Conservation (phyloP, 2,329 filamentous ascomycete genomes). For the Drechslerella dactyloides region DNA sequence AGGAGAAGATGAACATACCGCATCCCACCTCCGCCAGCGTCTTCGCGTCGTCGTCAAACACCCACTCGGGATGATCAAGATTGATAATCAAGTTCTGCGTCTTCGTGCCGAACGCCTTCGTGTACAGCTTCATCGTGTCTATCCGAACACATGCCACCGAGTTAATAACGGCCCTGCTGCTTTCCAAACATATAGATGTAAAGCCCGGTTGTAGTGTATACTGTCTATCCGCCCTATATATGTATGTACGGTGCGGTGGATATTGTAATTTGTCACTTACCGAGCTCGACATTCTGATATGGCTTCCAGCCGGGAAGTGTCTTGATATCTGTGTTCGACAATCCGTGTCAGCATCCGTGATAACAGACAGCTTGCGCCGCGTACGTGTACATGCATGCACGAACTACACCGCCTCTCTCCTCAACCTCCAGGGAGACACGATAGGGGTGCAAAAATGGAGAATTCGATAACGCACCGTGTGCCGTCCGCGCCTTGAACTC, state of each 20-base stretch:
- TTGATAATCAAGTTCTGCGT: constrained; percentile 56
- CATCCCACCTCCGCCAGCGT: constrained; percentile 54
- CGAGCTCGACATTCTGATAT: constrained; percentile 47
- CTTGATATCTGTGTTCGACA: constrained; percentile 39
- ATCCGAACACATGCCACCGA: neutral
- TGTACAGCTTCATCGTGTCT: constrained; percentile 55
- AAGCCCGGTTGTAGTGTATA: neutral
- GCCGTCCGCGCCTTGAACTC: constrained; percentile 53
- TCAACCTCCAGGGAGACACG: neutral
- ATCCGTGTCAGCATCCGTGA: neutral
- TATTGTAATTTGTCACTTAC: too few relatives aligned
- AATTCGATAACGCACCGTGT: constrained; percentile 41
- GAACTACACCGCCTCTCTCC: neutral
- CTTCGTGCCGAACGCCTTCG: constrained; percentile 55
- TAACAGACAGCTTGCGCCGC: neutral
- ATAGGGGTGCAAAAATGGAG: too few relatives aligned
- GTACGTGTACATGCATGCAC: neutral
- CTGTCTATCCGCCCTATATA: too few relatives aligned
- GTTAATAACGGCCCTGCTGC: neutral
- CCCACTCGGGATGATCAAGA: constrained; percentile 53
- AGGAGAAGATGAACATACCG: constrained; percentile 41
- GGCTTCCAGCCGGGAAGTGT: constrained; percentile 48
- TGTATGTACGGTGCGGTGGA: neutral
- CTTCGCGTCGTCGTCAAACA: constrained; percentile 53
- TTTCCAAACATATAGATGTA: too few relatives aligned